Evolutionary conservation across 1,139 yeast species (phyloP), one percentile per base, ranked within the genome.

Genomic region (Geotrichum australiense): DNA sequence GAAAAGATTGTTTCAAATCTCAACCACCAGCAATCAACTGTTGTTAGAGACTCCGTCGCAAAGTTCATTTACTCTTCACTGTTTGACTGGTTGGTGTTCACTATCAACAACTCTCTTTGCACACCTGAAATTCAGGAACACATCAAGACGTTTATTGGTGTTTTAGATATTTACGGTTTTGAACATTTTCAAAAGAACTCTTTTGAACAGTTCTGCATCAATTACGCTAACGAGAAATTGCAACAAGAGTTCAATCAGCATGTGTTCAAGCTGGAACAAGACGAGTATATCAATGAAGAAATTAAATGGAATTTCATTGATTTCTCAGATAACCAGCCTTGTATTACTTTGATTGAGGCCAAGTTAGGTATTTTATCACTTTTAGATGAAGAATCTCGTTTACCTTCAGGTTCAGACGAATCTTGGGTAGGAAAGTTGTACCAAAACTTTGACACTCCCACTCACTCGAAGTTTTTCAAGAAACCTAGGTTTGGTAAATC

Each of bases 221-320:
- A 91, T 61, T 91, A 91, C 62, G 97, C 98, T 39, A 91, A 91
- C 63, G 98, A 91, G 67, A 91, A 91, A 65, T 72, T 91, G 54
- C 98, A 91, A 64, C 98, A 91, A 65, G 97, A 89, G 61, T 91
- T 91, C 64, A 91, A 89, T 58, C 97, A 89, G 63, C 97, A 91
- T 59, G 97, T 91, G 37, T 91, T 91, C 73, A 91, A 89, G 61
- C 73, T 91, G 50, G 98, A 91, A 60, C 97, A 91, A 68, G 96
- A 89, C 59, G 96, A 91, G 59, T 91, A 91, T 61, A 72, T 87
- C 38, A 76, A 75, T 47, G 98, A 91, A 68, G 85, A 89, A 56
- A 89, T 91, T 50, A 93, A 89, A 63, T 91, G 98, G 97, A 82
- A 93, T 12, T 91, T 91, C 59, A 91, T 91, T 55, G 97, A 91